Conservation (phyloP, 2,329 filamentous ascomycete species). For the Decorospora gaudefroyi region DNA sequence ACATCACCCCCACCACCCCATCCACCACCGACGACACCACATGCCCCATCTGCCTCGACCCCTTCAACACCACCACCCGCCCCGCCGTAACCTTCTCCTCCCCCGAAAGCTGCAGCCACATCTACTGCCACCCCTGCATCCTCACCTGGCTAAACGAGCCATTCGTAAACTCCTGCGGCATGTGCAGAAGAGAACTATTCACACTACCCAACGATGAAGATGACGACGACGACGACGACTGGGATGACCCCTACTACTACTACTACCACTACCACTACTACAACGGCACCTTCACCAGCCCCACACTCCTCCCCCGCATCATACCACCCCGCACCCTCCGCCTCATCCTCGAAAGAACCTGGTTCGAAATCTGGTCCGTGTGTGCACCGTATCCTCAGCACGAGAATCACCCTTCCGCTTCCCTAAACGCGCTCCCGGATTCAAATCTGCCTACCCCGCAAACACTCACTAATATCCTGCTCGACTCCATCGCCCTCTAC, state of each 20-base stretch:
- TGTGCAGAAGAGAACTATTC: slow-evolving; percentile 4
- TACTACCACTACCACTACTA: background rate
- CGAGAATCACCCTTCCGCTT: too few relatives aligned
- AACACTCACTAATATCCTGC: too few relatives aligned
- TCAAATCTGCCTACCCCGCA: too few relatives aligned
- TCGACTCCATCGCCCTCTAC: too few relatives aligned
- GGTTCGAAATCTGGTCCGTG: background rate
- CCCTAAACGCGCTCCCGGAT: too few relatives aligned
- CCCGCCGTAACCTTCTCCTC: slow-evolving; percentile 2
- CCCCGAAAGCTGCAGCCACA: slow-evolving; percentile 4
- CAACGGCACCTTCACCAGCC: too few relatives aligned
- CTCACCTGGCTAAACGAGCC: background rate
- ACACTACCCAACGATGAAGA: background rate
- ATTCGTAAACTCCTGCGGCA: slow-evolving; percentile 1
- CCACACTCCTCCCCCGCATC: too few relatives aligned
- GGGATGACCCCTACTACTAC: background rate
- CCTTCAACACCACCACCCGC: background rate
- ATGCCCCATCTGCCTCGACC: slow-evolving; percentile 7
- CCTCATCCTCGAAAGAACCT: background rate
- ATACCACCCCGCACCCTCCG: background rate
- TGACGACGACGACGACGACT: background rate
- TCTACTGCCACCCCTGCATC: slow-evolving; percentile 6
- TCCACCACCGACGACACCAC: background rate
- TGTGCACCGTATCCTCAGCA: too few relatives aligned
- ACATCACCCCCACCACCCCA: background rate